Base-by-base conservation (phyloP, 306 rosid species). In the Abrus pulchellus region DNA sequence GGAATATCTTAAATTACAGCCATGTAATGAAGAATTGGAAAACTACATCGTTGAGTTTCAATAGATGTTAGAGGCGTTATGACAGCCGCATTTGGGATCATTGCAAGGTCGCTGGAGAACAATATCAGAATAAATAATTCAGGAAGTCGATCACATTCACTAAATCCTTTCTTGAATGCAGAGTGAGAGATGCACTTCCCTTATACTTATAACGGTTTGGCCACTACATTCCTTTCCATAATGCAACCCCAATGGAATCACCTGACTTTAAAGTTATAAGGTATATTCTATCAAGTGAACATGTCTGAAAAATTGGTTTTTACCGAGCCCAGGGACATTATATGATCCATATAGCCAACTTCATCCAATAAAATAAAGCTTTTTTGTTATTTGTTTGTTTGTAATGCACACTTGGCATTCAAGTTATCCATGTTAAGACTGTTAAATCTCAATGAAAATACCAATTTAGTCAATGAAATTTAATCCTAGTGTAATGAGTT, bases 61-160 rank as follows among this genome's bases (percentile, higher is more conserved):
- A 30, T 70, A 70, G 10, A 79, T 0, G 36, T 33, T 43, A 2
- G 30, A 76, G 41, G 54, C 48, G 55, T 59, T 34, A 70, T 56
- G 59, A 59, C 3, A 59, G 11, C 13, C 52, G 57, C 61, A 33
- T 20, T 56, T 14, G 2, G 43, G 3, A 66, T 38, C 27, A 43
- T 9, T 56, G 27, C 47, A 48, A 32, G 60, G 49, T 60, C 7
- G 10, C 27, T 20, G 36, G 28, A 55, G 38, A 20, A 38, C 9
- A n/a, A 5, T 27, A 53, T 9, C 33, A 30, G 36, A 54, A 38
- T 36, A 4, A 36, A 36, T 52, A 36, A 14, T 60, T 53, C 14
- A 12, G 32, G 29, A 34, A 5, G 73, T 6, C 29, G 43, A 77
- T 4, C 43, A 52, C 10, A 54, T 28, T 30, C 38, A 1, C 9